Percentiles rank a stretch among this genome's conserved stretches.
Conservation (phyloP, 345 rosid genomes). For the Ricinus communis region DNA sequence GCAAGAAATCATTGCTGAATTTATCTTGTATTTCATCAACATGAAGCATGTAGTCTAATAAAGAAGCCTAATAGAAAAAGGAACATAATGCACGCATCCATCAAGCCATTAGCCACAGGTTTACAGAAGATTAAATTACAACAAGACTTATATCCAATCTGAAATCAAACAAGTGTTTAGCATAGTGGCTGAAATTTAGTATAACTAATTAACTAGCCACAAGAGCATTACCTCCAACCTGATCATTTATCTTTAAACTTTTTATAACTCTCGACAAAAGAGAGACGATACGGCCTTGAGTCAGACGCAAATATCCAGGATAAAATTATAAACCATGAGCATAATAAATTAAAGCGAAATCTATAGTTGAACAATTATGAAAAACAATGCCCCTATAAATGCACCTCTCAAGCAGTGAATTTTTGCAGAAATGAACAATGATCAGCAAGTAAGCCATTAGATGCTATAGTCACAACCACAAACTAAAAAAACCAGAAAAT, state of each 20-base stretch:
- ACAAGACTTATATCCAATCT: background rate
- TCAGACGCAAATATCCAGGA: too few relatives aligned
- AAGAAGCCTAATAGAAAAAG: background rate
- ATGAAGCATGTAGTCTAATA: background rate
- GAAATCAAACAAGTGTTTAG: background rate
- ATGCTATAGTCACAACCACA: too few relatives aligned
- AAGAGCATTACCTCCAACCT: background rate
- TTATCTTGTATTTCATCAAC: background rate
- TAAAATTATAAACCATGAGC: too few relatives aligned
- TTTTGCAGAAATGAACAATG: too few relatives aligned
- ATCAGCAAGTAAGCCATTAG: too few relatives aligned
- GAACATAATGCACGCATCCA: background rate
- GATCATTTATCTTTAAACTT: background rate
- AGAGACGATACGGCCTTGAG: background rate
- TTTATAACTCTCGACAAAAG: background rate
- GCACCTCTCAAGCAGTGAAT: too few relatives aligned
- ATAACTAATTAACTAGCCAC: slow-evolving; percentile 2
- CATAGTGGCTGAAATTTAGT: background rate
- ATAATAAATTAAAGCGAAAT: too few relatives aligned
- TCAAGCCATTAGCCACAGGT: background rate
- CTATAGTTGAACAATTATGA: too few relatives aligned
- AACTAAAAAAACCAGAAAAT: too few relatives aligned
- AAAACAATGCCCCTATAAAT: too few relatives aligned
- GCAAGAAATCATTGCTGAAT: background rate
- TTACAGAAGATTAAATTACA: background rate